Evolutionary conservation across 192 early-diverging fungal species (phyloP), one percentile per base, ranked within the genome.

Genomic region (Coemansia sp.): DNA sequence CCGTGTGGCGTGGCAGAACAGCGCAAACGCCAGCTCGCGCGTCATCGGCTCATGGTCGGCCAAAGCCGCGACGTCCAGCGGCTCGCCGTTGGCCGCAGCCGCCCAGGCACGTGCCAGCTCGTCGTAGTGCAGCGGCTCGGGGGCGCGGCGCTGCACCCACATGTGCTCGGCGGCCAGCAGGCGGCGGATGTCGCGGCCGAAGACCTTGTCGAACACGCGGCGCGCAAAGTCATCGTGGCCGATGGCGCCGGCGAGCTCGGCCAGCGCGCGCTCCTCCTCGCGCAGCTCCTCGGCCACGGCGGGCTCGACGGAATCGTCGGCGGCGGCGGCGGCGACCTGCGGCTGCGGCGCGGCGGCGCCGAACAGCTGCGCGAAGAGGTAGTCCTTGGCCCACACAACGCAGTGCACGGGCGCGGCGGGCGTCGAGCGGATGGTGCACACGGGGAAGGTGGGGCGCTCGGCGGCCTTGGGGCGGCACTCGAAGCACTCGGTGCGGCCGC

Each of bases 301-400:
- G 42, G 71, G 81, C 12, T 78, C 80, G 4, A n/a, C n/a, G n/a
- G n/a, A n/a, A n/a, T n/a, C n/a, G n/a, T n/a, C n/a, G n/a, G n/a
- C n/a, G n/a, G n/a, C n/a, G n/a, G n/a, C n/a, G n/a, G n/a, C n/a
- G n/a, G n/a, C n/a, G n/a, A n/a, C n/a, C n/a, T n/a, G n/a, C 39
- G 83, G 85, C 8, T 81, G 78, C 17, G 37, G 82, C 15, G 79
- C 69, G 15, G 82, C 49, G 33, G 67, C 81, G 40, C 94, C 95
- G 81, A 98, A 83, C 1, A 83, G 54, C 71, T 82, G 88, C 61
- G 78, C 85, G 69, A 98, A 98, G 30, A 98, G 80, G 72, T 94
- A 99, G 61, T 85, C 91, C 71, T 99, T 99, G 60, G 96, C 91
- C 97, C 97, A 99, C 23, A 98, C 96, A 60, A 99, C 93, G 60